Percentiles rank a stretch among this genome's conserved stretches.
These are phyloP conservation scores for Musa schizocarpa DNA, from an alignment of 176 grass and related monocot genomes.

Conservation along the genomic window DNA sequence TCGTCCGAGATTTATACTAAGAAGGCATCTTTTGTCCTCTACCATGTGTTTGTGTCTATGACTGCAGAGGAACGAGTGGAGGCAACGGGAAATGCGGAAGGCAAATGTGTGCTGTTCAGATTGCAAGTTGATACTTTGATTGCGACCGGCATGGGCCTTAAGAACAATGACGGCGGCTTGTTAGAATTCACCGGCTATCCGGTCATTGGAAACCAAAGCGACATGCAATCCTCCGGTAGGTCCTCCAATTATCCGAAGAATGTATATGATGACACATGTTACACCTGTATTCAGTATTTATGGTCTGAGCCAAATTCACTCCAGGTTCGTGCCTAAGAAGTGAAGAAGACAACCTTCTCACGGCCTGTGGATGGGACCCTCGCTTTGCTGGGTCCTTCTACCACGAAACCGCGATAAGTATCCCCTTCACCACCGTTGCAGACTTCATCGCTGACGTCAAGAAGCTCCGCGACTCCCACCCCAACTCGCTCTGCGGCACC, in stretches of 20 bases:
- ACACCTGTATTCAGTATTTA: background rate
- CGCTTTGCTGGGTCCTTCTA: constrained; percentile 30
- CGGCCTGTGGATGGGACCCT: constrained; percentile 55
- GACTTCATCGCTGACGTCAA: constrained; percentile 47
- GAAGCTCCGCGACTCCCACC: constrained; percentile 39
- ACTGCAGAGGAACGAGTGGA: constrained; percentile 10
- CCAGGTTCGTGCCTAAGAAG: constrained; percentile 22
- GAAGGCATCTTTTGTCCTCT: too few species aligned
- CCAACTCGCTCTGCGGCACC: constrained; percentile 32
- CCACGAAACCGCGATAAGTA: constrained; percentile 41
- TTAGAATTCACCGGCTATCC: constrained; percentile 25
- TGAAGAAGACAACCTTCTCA: constrained; percentile 35
- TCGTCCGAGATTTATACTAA: too few species aligned
- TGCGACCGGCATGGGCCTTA: constrained; percentile 25
- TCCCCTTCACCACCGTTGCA: constrained; percentile 23
- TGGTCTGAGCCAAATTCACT: background rate
- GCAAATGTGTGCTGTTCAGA: constrained; percentile 22
- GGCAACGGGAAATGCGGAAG: background rate
- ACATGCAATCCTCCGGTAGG: constrained; percentile 33
- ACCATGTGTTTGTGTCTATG: too few species aligned
- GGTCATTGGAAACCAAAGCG: constrained; percentile 46
- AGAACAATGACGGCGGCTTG: constrained; percentile 15
- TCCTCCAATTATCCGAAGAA: too few species aligned
- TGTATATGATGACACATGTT: too few species aligned
- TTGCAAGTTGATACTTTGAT: constrained; percentile 3